Base-by-base conservation (phyloP, 2,329 filamentous ascomycete species). In the Aspergillus arachidicola region DNA sequence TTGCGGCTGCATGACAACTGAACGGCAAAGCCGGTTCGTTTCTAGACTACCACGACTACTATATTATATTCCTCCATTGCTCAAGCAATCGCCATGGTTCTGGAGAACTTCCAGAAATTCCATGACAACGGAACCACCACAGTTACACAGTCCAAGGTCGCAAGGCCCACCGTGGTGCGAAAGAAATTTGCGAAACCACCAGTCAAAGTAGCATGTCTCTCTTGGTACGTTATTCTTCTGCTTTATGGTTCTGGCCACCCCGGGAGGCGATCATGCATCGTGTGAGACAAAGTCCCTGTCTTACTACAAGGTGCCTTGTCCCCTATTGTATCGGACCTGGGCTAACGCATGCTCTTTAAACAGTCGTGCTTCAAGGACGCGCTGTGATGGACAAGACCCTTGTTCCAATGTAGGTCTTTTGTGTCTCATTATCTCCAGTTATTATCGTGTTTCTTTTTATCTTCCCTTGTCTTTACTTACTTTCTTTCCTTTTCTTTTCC, bases 181-280 rank as follows among this genome's bases (percentile, higher is more conserved):
- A 80, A 77, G 73, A 80, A 80, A 70, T 80, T 80, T 64, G 76
- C 77, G 57, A 80, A 80, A 73, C 79, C 79, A 26, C 79, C 79
- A 46, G 79, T 81, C 38, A 81, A 81, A 69, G 77, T 80, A 70
- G 79, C 79, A 50, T 81, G 78, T 73, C 68, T 80, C 61, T 70
- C 79, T 59, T 80, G 79, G 79, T 80, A 71, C 72, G 76, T 67
- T 59, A 54, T 46, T 55, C 32, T 23, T 38, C 10, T 38, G 19
- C 10, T 54, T 54, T 12, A 38, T 55, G 55, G 19, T 43, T 43
- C n/a, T 57, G 51, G 30, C 26, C 32, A 34, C 53, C 14, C 30
- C 34, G 5, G 38, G 16, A 41, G 38, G 38, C 34, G 6, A 41
- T n/a, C 53, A 56, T 55, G 38, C 23, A 50, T 7, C 23, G 26